These are phyloP conservation scores for Physaria fendleri DNA, from an alignment of 345 rosid species.

Conservation along the genomic window DNA sequence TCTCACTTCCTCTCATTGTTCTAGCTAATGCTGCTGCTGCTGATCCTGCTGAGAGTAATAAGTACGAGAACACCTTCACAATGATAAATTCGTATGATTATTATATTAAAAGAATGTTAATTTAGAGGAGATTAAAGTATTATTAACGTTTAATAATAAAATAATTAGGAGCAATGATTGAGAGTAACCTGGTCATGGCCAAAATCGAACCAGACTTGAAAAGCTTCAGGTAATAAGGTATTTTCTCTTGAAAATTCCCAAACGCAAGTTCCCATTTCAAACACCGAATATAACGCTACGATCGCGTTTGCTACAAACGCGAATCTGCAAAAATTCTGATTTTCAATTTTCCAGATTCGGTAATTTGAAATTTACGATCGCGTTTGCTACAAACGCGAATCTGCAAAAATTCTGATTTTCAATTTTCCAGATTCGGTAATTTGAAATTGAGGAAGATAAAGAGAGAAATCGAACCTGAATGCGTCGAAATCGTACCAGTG, in stretches of 20 bases:
- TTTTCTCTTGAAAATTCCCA: slow-evolving; percentile 78
- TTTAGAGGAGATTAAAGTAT: too few relatives aligned
- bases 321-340: slow-evolving; percentile 66
- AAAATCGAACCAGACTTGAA: slow-evolving; percentile 98
- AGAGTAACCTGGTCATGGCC: slow-evolving; percentile 88
- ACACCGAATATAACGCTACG: slow-evolving; percentile 73
- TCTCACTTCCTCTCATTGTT: slow-evolving; percentile 47
- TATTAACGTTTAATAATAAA: not conserved
- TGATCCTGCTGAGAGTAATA: slow-evolving; percentile 73
- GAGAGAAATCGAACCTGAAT: slow-evolving; percentile 49
- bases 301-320: slow-evolving; percentile 76
- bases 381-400: slow-evolving; percentile 70
- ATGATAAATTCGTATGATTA: too few relatives aligned
- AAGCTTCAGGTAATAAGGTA: slow-evolving; percentile 71
- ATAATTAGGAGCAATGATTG: slow-evolving; percentile 21
- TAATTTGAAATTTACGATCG: slow-evolving; percentile 39
- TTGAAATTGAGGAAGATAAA: not conserved
- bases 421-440: slow-evolving; percentile 5
- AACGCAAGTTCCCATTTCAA: slow-evolving; percentile 66
- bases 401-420: too few relatives aligned
- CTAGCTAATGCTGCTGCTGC: slow-evolving; percentile 66
- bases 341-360: slow-evolving; percentile 14
- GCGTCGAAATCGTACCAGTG: slow-evolving; percentile 89
- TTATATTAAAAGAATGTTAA: too few relatives aligned
- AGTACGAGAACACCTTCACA: slow-evolving; percentile 86